Conservation (phyloP, 1,139 yeast species). For the Blastobotrys serpentis region DNA sequence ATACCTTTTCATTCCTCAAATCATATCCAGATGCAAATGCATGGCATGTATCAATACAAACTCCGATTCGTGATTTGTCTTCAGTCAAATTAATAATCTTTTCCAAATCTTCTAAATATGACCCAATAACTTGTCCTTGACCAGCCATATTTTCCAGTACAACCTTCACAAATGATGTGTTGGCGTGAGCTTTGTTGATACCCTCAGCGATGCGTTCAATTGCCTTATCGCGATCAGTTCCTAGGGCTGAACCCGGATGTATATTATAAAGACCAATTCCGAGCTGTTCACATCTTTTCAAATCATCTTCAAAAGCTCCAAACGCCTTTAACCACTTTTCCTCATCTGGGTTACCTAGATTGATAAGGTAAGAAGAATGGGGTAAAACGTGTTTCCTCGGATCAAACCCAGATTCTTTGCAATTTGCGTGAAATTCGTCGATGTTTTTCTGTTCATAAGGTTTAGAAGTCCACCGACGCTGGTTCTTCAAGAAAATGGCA, state of each 20-base stretch:
- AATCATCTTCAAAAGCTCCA: conserved; percentile 81
- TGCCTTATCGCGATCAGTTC: conserved; percentile 63
- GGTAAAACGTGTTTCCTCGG: conserved; percentile 80
- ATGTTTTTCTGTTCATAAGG: conserved; percentile 67
- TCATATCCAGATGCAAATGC: conserved; percentile 97
- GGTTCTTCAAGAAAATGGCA: conserved; percentile 88
- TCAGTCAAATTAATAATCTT: conserved; percentile 74
- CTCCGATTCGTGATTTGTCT: conserved; percentile 81
- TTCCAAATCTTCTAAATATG: conserved; percentile 69
- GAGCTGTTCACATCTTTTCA: conserved; percentile 78
- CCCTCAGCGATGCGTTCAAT: conserved; percentile 68
- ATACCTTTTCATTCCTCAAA: conserved; percentile 55
- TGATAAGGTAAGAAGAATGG: conserved; percentile 92
- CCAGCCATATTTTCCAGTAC: conserved; percentile 99
- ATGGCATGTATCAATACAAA: conserved; percentile 94
- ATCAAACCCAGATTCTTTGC: conserved; percentile 63
- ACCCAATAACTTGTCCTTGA: conserved; percentile 87
- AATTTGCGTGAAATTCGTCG: conserved; percentile 57
- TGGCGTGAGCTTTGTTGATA: conserved; percentile 71
- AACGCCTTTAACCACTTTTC: conserved; percentile 77
- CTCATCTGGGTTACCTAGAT: conserved; percentile 83
- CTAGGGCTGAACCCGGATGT: conserved; percentile 89
- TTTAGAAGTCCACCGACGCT: conserved; percentile 89
- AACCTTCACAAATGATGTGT: conserved; percentile 75
- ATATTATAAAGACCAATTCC: conserved; percentile 85